Evolutionary conservation across 2,329 filamentous ascomycete species (phyloP).

Genomic region (Diaporthe sp.): DNA sequence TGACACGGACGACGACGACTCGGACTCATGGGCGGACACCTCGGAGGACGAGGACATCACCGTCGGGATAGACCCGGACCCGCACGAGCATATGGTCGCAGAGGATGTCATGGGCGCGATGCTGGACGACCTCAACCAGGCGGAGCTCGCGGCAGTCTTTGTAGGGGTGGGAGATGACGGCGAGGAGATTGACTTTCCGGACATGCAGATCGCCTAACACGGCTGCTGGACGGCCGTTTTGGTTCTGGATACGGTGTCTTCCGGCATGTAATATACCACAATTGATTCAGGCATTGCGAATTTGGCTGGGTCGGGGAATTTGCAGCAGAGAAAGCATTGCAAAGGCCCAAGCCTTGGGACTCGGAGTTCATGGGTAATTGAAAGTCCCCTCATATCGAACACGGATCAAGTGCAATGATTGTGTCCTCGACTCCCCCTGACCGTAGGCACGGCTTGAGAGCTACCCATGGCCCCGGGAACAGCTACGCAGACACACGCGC

Average conservation of each 20-base stretch:
- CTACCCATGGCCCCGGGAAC: not conserved
- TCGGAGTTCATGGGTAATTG: not conserved
- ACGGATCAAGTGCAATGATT: not conserved
- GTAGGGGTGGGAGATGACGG: not conserved
- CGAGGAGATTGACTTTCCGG: conserved; percentile 30
- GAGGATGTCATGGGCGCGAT: not conserved
- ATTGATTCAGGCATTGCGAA: not conserved
- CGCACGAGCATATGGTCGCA: not conserved
- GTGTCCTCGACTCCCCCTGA: not conserved
- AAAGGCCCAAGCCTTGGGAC: not conserved
- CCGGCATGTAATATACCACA: not conserved
- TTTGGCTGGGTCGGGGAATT: not conserved
- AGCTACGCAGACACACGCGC: not conserved
- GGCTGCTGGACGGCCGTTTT: not conserved
- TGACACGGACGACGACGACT: not conserved
- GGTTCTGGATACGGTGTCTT: not conserved
- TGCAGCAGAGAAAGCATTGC: not conserved
- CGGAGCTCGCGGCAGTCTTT: not conserved
- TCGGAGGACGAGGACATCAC: conserved; percentile 1
- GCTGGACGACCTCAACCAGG: conserved; percentile 5
- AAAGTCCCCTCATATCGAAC: not conserved
- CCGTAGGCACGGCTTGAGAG: not conserved
- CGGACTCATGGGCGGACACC: not conserved
- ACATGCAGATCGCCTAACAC: conserved; percentile 28
- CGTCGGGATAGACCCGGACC: not conserved